These are phyloP conservation scores for Saprolegnia diclina DNA, from an alignment of 352 stramenopile genomes.

Conservation along the genomic window DNA sequence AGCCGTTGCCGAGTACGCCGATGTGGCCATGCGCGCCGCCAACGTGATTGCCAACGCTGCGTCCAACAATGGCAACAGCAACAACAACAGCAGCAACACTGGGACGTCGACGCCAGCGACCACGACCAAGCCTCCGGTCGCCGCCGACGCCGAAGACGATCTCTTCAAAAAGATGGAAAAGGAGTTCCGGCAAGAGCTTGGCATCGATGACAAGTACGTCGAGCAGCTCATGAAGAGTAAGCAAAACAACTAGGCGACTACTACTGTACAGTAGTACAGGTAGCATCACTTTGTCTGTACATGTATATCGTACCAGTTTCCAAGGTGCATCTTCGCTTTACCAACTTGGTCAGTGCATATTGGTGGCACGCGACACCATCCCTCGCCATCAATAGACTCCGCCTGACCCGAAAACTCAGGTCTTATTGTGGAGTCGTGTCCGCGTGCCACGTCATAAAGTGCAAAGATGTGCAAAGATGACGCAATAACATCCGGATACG, in stretches of 20 bases:
- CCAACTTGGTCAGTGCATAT: no score
- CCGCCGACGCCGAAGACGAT: slow-evolving; percentile 42
- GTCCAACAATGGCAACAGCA: not conserved
- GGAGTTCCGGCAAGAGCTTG: slow-evolving; percentile 69
- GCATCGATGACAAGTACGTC: slow-evolving; percentile 36
- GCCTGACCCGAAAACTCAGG: no score
- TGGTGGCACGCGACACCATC: no score
- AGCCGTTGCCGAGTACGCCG: slow-evolving; percentile 30
- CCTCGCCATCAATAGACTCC: no score
- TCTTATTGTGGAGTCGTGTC: no score
- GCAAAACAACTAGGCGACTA: no score
- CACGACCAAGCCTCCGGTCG: slow-evolving; percentile 25
- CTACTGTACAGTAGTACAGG: no score
- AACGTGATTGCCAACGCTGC: slow-evolving; percentile 16
- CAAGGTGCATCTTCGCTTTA: no score
- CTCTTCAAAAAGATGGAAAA: slow-evolving; percentile 72
- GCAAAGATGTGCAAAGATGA: not conserved
- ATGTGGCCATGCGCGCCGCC: slow-evolving; percentile 23
- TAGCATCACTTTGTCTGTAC: no score
- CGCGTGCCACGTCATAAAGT: not conserved
- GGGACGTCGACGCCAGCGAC: slow-evolving; percentile 19
- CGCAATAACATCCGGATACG: not conserved
- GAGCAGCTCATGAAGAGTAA: slow-evolving; percentile 9
- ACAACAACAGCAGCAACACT: not conserved
- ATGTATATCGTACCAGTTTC: no score